Conservation (phyloP, 2,329 filamentous ascomycete species). For the Epichloe gansuensis region DNA sequence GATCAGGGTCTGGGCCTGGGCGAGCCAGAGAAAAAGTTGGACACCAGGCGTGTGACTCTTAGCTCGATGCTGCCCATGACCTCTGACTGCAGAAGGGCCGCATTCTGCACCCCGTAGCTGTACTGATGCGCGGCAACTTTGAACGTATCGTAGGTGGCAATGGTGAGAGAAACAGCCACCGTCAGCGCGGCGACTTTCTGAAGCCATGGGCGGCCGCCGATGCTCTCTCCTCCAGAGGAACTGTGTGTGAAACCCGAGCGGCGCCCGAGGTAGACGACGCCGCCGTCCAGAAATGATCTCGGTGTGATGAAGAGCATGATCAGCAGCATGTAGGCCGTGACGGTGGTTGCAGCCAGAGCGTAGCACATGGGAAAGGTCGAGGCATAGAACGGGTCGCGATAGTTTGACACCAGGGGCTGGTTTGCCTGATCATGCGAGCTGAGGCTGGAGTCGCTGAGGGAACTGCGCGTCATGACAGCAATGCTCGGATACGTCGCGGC, state of each 20-base stretch:
- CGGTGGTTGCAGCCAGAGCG: conserved; percentile 80
- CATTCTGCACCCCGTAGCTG: conserved; percentile 65
- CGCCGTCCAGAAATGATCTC: conserved; percentile 82
- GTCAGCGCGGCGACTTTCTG: conserved; percentile 71
- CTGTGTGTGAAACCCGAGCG: conserved; percentile 80
- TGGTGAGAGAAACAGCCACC: conserved; percentile 75
- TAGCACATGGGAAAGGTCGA: conserved; percentile 90
- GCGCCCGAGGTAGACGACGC: conserved; percentile 66
- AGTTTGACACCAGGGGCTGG: conserved; percentile 44
- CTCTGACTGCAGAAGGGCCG: conserved; percentile 57
- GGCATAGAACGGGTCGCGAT: conserved; percentile 81
- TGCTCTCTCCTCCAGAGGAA: conserved; percentile 65
- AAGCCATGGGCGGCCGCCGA: conserved; percentile 86
- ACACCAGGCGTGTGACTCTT: conserved; percentile 82
- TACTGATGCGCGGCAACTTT: conserved; percentile 76
- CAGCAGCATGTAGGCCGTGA: conserved; percentile 82
- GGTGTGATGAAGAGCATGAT: conserved; percentile 91
- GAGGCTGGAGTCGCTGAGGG: conserved; percentile 20
- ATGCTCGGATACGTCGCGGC: not conserved
- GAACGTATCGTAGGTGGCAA: conserved; percentile 88
- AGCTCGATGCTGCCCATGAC: conserved; percentile 80
- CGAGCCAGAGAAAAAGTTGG: conserved; percentile 91
- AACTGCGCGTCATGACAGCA: not conserved
- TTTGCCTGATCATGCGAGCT: conserved; percentile 16
- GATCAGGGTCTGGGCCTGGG: conserved; percentile 92